phyloP scores from a whole-genome alignment of 2,329 filamentous ascomycete genomes.

The Biscogniauxia sp. region DNA sequence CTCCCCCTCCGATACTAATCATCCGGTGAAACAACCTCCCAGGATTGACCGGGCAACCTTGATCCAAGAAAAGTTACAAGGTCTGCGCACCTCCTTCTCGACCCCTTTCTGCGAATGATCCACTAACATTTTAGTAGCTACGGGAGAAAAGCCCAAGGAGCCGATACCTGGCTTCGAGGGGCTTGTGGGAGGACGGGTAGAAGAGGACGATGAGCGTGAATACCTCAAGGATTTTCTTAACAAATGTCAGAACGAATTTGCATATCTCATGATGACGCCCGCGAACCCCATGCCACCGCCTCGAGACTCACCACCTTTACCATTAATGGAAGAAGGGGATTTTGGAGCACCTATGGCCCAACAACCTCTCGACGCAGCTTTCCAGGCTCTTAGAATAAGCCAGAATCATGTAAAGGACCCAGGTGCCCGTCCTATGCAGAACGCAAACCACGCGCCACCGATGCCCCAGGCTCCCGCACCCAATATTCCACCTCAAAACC shows the following conservation, averaged over 20 bases:
- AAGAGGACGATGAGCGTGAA: conserved; percentile 42
- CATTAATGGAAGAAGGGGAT: conserved; percentile 57
- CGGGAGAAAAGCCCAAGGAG: conserved; percentile 40
- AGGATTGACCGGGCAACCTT: conserved; percentile 47
- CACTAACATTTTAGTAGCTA: conserved; percentile 34
- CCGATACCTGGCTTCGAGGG: conserved; percentile 43
- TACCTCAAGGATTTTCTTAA: conserved; percentile 61
- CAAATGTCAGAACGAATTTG: conserved; percentile 64
- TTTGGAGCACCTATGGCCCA: conserved; percentile 46
- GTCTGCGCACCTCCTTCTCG: conserved; percentile 37
- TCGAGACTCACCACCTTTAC: conserved; percentile 59
- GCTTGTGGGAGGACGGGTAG: conserved; percentile 25
- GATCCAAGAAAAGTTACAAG: conserved; percentile 55
- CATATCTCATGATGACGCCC: conserved; percentile 66
- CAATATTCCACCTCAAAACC: conserved; percentile 34
- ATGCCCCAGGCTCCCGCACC: conserved; percentile 40
- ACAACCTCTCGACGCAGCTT: conserved; percentile 37
- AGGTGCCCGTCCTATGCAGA: conserved; percentile 50
- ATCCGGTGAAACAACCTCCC: conserved; percentile 43
- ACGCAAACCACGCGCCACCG: conserved; percentile 52
- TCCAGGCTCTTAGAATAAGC: conserved; percentile 36
- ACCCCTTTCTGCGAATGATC: background rate
- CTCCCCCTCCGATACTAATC: conserved; percentile 40
- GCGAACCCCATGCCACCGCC: conserved; percentile 61
- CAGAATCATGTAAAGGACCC: conserved; percentile 59